A percentile compares a stretch with the other conserved stretches of the same genome.
These are phyloP conservation scores for Meira miltonrushii DNA, from an alignment of 1,284 basidiomycete genomes.

Conservation along the genomic window DNA sequence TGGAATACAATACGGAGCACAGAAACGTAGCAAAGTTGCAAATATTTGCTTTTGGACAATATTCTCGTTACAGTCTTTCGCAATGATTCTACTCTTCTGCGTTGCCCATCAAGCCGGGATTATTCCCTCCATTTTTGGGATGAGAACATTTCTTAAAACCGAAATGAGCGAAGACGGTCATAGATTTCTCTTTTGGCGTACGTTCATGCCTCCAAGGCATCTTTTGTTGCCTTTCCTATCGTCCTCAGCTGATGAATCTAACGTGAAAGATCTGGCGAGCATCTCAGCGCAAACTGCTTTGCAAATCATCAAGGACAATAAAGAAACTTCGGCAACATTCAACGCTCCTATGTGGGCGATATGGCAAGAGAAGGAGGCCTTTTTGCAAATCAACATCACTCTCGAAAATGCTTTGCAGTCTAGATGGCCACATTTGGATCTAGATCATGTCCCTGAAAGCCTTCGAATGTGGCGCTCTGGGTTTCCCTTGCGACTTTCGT, in stretches of 20 bases:
- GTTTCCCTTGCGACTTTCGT: neutral
- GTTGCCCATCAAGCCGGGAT: conserved; percentile 29
- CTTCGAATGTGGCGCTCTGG: neutral
- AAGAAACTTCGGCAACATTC: neutral
- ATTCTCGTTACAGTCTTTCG: conserved; percentile 18
- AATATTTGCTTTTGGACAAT: neutral
- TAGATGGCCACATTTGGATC: conserved; percentile 14
- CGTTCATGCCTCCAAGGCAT: conserved; percentile 27
- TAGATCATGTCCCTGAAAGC: conserved; percentile 24
- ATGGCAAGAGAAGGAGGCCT: too few relatives aligned
- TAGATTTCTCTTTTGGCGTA: conserved; percentile 22
- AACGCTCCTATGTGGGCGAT: conserved; percentile 14
- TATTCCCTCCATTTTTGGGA: conserved; percentile 20
- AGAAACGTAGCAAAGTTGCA: neutral
- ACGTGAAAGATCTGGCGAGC: neutral
- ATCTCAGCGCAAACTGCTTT: neutral
- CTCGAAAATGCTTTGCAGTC: too few relatives aligned
- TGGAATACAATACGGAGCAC: neutral
- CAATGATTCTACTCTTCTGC: conserved; percentile 25
- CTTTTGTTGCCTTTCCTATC: conserved; percentile 13
- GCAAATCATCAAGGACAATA: neutral
- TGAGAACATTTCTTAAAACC: too few relatives aligned
- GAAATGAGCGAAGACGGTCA: too few relatives aligned
- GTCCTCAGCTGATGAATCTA: neutral
- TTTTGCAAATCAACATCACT: too few relatives aligned